phyloP scores from a whole-genome alignment of 2,329 filamentous ascomycete genomes.

The Malbranchea zuffiana region DNA sequence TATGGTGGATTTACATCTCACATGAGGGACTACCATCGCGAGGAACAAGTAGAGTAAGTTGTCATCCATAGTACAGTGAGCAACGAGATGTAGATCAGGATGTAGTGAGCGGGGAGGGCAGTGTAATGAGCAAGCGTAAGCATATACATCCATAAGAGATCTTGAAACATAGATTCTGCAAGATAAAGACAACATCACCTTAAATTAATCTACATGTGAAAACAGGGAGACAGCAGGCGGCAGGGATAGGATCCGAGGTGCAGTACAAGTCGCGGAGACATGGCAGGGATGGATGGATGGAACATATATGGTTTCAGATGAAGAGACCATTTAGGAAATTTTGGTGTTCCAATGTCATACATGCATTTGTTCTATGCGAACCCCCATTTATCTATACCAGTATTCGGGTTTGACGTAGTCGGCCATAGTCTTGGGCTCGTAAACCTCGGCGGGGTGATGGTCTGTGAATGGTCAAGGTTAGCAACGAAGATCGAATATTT shows the following conservation, averaged over 20 bases:
- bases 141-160: too few relatives aligned
- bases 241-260: constrained; percentile 1
- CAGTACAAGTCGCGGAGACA: background rate
- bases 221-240: background rate
- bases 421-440: constrained; percentile 92
- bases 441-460: constrained; percentile 45
- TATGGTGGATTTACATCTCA: too few relatives aligned
- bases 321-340: background rate
- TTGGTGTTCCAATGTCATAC: background rate
- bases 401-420: constrained; percentile 95
- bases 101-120: too few relatives aligned
- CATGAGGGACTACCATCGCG: too few relatives aligned
- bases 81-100: too few relatives aligned
- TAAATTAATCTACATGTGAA: constrained; percentile 10
- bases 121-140: too few relatives aligned
- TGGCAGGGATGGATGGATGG: background rate
- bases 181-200: constrained; percentile 1
- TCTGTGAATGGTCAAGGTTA: constrained; percentile 19
- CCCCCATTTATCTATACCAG: constrained; percentile 50
- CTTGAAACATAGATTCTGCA: too few relatives aligned
- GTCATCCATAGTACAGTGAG: too few relatives aligned
- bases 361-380: constrained; percentile 1
- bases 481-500: background rate
- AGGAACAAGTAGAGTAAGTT: too few relatives aligned
- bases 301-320: constrained; percentile 3